Evolutionary conservation across 176 grass and related monocot species (phyloP).

Genomic region (Ensete ventricosum): DNA sequence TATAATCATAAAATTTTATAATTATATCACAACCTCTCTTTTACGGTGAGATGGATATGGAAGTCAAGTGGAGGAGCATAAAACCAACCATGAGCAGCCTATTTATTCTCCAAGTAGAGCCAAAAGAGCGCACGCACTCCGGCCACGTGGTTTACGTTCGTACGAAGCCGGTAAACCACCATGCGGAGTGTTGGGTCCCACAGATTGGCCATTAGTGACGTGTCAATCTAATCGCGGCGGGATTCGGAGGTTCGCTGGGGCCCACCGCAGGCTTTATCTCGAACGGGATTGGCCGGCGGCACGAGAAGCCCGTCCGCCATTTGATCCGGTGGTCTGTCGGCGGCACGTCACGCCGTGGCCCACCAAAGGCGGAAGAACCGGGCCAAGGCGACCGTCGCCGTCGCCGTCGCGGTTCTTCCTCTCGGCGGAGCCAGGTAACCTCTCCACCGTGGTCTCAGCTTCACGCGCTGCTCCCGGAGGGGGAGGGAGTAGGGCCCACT

Average conservation of each 20-base stretch:
- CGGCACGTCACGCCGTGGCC: slow-evolving; percentile 48
- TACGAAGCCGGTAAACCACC: neutral
- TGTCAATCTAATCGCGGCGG: slow-evolving; percentile 6
- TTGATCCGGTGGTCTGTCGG: slow-evolving; percentile 42
- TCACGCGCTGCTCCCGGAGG: too few species aligned
- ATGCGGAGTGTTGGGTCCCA: slow-evolving; percentile 7
- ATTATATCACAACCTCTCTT: too few species aligned
- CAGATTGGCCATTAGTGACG: slow-evolving; percentile 36
- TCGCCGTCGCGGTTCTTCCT: neutral
- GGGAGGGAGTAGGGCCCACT: too few species aligned
- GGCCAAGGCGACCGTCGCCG: neutral
- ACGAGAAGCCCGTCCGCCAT: slow-evolving; percentile 51
- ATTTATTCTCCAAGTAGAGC: neutral
- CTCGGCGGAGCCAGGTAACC: neutral
- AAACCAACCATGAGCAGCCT: neutral
- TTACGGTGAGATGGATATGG: too few species aligned
- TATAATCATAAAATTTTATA: too few species aligned
- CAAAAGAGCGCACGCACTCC: neutral
- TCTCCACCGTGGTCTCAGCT: too few species aligned
- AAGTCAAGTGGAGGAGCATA: too few species aligned
- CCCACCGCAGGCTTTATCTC: slow-evolving; percentile 40
- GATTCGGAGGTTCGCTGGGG: neutral
- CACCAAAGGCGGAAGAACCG: neutral
- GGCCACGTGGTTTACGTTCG: neutral
- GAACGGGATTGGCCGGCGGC: slow-evolving; percentile 43